These are phyloP conservation scores for Fusarium falciforme DNA, from an alignment of 2,329 filamentous ascomycete species.

Conservation along the genomic window DNA sequence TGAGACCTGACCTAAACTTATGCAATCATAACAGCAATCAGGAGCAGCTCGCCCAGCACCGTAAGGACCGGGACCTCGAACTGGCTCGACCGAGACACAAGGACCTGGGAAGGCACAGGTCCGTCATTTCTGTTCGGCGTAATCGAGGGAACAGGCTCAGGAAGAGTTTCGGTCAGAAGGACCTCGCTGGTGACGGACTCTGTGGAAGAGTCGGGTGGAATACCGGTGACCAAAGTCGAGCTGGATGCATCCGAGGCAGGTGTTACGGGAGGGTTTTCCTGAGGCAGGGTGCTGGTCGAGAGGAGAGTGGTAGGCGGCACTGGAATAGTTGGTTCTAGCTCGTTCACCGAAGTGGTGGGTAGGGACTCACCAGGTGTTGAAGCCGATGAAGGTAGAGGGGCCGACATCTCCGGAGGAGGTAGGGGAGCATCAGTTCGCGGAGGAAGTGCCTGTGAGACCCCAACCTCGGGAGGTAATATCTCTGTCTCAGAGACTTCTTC, in stretches of 20 bases:
- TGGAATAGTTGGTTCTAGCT: neutral
- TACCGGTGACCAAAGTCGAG: neutral
- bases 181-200: constrained; percentile 6
- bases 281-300: constrained; percentile 2
- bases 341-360: neutral
- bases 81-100: constrained; percentile 42
- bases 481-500: neutral
- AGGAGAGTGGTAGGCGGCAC: neutral
- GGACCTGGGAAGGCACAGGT: constrained; percentile 43
- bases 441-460: neutral
- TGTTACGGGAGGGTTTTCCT: neutral
- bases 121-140: constrained; percentile 27
- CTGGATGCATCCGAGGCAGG: neutral
- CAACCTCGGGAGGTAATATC: neutral
- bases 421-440: neutral
- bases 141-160: constrained; percentile 39
- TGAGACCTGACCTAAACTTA: neutral
- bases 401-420: neutral
- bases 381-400: neutral
- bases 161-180: constrained; percentile 31
- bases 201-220: neutral
- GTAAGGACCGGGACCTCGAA: constrained; percentile 35
- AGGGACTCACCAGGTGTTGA: neutral
- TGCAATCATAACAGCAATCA: constrained; percentile 40
- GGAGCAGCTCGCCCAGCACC: constrained; percentile 39